Base-by-base conservation (phyloP, 352 stramenopile genomes). In the Elongisporangium undulatum region DNA sequence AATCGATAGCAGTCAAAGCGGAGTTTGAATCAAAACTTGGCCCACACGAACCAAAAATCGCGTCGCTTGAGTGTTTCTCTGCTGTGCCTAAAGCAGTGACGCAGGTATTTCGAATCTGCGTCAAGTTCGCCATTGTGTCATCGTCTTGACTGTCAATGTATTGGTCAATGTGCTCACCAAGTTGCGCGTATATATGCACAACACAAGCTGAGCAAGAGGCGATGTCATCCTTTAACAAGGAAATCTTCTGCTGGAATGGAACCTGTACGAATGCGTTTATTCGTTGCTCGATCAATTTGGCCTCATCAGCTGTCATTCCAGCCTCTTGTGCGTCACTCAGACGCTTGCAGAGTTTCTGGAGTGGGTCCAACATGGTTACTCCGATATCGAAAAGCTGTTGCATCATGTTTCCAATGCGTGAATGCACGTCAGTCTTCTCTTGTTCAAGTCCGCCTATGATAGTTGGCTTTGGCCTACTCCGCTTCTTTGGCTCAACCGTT, bases 251-350 rank as follows among this genome's bases (percentile, higher is more conserved):
- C 15, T 53, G 6, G n/a, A 79, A 61, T 22, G 69, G 63, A 12
- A 65, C 55, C 22, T 60, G 59, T 10, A 77, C 63, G 2, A 74
- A 39, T 5, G 62, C 68, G 7, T 70, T 39, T 20, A 90, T 69
- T 23, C 83, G 77, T 48, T 81, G 68, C 55, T 90, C 83, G 3
- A 89, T 67, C 24, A 87, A 68, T 59, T 92, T 90, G 0, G 80
- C 83, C 64, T 92, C 83, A 38, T 92, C 83, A 5, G 83, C 80
- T n/a, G 78, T 92, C 19, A 66, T 74, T 0, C 75, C 77, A 4
- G 54, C 68, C 0, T 56, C 61, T n/a, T 82, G 75, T 1, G 83
- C 80, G 0, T 75, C 67, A 4, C 66, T 22, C 57, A 79, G 69
- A 0, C 74, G 71, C n/a, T 72, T 79, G 45, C 74, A 61, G 21